phyloP scores from a whole-genome alignment of 805 yeast species.

The Candida easanensis region DNA sequence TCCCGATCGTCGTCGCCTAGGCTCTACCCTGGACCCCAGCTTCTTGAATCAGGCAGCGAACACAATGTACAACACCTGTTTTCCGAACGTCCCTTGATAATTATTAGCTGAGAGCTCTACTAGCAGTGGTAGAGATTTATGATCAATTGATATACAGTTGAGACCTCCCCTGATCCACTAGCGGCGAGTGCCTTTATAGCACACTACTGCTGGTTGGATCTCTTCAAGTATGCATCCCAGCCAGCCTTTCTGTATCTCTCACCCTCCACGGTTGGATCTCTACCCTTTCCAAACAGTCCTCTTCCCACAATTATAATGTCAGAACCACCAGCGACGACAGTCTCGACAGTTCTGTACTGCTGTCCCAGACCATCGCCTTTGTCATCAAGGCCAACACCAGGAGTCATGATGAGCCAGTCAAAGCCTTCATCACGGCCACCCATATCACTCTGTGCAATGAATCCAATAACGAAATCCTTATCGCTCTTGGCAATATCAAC shows the following conservation, averaged over 20 bases:
- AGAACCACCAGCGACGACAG: conserved; percentile 80
- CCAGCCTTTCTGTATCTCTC: conserved; percentile 89
- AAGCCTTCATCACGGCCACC: conserved; percentile 80
- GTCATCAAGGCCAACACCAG: conserved; percentile 97
- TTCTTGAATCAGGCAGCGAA: too few species aligned
- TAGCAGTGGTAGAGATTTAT: too few species aligned
- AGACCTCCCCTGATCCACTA: too few species aligned
- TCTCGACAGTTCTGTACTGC: conserved; percentile 89
- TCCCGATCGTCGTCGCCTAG: too few species aligned
- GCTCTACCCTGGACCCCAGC: too few species aligned
- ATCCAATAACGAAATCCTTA: conserved; percentile 90
- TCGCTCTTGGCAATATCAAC: conserved; percentile 88
- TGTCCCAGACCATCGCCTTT: conserved; percentile 96
- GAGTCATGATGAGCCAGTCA: conserved; percentile 97
- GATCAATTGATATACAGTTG: too few species aligned
- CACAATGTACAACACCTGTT: too few species aligned
- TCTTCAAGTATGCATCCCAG: conserved; percentile 80
- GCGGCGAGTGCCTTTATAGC: too few species aligned
- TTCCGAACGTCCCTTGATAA: too few species aligned
- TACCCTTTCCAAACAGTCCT: conserved; percentile 90
- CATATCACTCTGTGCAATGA: conserved; percentile 90
- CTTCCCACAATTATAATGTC: conserved; percentile 98
- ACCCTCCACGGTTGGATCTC: conserved; percentile 88
- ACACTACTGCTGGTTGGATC: conserved; percentile 18
- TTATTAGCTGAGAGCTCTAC: too few species aligned